phyloP scores from a whole-genome alignment of 2,329 filamentous ascomycete species.

The Dactylellina sp. region DNA sequence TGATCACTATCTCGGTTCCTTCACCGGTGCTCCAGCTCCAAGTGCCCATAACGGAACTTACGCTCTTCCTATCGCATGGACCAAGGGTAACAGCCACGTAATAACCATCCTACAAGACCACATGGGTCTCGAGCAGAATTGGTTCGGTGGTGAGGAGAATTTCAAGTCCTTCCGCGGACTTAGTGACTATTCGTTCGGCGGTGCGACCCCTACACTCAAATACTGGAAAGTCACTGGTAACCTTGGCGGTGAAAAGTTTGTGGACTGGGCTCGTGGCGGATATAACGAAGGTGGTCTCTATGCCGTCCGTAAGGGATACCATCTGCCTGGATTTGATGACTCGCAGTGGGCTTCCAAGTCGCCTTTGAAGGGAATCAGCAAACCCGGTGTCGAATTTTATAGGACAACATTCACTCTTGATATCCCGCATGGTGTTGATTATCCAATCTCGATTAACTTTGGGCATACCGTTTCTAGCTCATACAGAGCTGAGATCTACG shows the following conservation, averaged over 20 bases:
- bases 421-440: slow-evolving; percentile 71
- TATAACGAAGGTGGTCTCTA: slow-evolving; percentile 73
- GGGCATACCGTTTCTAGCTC: slow-evolving; percentile 64
- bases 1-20: slow-evolving; percentile 73
- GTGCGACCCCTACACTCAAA: slow-evolving; percentile 66
- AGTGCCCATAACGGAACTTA: slow-evolving; percentile 70
- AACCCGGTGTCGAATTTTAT: slow-evolving; percentile 72
- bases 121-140: slow-evolving; percentile 77
- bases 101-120: slow-evolving; percentile 79
- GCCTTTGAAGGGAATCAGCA: slow-evolving; percentile 65
- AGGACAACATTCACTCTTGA: slow-evolving; percentile 69
- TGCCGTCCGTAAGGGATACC: slow-evolving; percentile 73
- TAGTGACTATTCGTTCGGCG: slow-evolving; percentile 70
- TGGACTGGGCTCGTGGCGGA: slow-evolving; percentile 72
- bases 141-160: slow-evolving; percentile 70
- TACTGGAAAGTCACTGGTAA: slow-evolving; percentile 78
- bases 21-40: slow-evolving; percentile 69
- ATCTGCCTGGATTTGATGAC: slow-evolving; percentile 70
- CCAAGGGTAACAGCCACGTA: slow-evolving; percentile 69
- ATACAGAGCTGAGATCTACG: slow-evolving; percentile 75
- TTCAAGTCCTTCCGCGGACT: slow-evolving; percentile 72
- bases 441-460: slow-evolving; percentile 73
- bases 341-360: slow-evolving; percentile 65
- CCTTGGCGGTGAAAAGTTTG: slow-evolving; percentile 73
- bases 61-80: slow-evolving; percentile 68